Percentiles rank a stretch among this genome's conserved stretches.
Conservation (phyloP, 768 basidiomycete species). For the Lactarius deliciosus region DNA sequence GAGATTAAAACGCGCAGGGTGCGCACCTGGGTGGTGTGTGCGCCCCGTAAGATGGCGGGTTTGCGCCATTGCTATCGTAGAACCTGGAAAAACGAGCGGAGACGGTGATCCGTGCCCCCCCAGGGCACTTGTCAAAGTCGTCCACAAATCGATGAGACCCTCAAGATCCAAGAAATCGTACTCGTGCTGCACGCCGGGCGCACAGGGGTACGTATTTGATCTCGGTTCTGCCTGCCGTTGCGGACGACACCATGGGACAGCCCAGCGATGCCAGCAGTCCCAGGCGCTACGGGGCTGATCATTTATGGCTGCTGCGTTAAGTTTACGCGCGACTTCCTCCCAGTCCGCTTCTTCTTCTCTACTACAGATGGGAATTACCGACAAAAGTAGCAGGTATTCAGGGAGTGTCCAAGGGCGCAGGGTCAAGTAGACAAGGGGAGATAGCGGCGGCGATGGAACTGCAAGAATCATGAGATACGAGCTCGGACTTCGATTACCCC, state of each 20-base stretch:
- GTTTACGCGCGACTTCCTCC: slow-evolving; percentile 22
- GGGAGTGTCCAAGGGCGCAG: slow-evolving; percentile 26
- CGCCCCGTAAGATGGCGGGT: slow-evolving; percentile 7
- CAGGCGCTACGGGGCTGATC: slow-evolving; percentile 22
- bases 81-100: neutral
- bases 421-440: slow-evolving; percentile 24
- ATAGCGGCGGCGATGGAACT: slow-evolving; percentile 22
- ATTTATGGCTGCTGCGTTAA: slow-evolving; percentile 10
- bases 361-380: slow-evolving; percentile 11
- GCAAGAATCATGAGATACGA: neutral
- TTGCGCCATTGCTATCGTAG: neutral
- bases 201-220: slow-evolving; percentile 23
- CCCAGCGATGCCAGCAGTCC: slow-evolving; percentile 32
- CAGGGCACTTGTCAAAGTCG: slow-evolving; percentile 12
- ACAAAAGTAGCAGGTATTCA: slow-evolving; percentile 27
- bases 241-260: slow-evolving; percentile 26
- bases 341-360: slow-evolving; percentile 17
- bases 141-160: slow-evolving; percentile 24
- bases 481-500: neutral
- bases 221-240: neutral
- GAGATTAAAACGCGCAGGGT: neutral
- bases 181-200: slow-evolving; percentile 28
- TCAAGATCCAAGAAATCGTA: slow-evolving; percentile 22
- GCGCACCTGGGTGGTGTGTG: slow-evolving; percentile 29
- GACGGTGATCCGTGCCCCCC: neutral